A percentile compares a stretch with the other conserved stretches of the same genome.
Evolutionary conservation across 2,329 filamentous ascomycete genomes (phyloP).

Genomic region (Neocatenulostroma microsporum): DNA sequence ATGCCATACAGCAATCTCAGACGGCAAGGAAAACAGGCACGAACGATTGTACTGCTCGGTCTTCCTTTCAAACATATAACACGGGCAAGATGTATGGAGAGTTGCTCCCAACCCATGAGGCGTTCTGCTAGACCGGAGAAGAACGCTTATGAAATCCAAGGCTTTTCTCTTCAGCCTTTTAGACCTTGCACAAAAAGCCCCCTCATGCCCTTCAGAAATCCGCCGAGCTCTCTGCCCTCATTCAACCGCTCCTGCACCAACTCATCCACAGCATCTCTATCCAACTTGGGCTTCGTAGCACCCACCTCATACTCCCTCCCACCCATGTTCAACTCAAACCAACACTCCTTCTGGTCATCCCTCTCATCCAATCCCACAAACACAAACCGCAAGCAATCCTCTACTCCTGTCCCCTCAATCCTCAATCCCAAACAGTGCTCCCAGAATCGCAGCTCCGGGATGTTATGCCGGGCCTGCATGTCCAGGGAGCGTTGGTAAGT

Average conservation of each 20-base stretch:
- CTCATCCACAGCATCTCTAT: conserved; percentile 66
- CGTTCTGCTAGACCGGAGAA: no score
- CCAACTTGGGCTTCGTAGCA: conserved; percentile 73
- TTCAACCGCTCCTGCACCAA: conserved; percentile 75
- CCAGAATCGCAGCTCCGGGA: conserved; percentile 94
- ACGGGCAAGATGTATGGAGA: no score
- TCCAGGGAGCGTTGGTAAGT: conserved; percentile 68
- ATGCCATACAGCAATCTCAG: no score
- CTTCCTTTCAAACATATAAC: no score
- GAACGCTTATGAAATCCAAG: no score
- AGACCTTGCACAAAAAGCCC: conserved; percentile 62
- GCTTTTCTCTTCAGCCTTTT: no score
- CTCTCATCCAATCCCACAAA: conserved; percentile 81
- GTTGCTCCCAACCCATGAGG: no score
- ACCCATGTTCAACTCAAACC: conserved; percentile 82
- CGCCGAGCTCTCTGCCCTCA: conserved; percentile 65
- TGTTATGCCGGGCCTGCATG: conserved; percentile 77
- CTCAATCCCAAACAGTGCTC: conserved; percentile 79
- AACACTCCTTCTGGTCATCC: conserved; percentile 81
- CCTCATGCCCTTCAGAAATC: conserved; percentile 73
- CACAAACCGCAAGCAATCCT: conserved; percentile 81
- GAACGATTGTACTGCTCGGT: no score
- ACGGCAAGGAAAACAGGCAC: no score
- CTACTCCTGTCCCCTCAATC: conserved; percentile 68
- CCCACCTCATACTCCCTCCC: conserved; percentile 78